Conservation (phyloP, 768 basidiomycete species). For the Lactifluus volemus region DNA sequence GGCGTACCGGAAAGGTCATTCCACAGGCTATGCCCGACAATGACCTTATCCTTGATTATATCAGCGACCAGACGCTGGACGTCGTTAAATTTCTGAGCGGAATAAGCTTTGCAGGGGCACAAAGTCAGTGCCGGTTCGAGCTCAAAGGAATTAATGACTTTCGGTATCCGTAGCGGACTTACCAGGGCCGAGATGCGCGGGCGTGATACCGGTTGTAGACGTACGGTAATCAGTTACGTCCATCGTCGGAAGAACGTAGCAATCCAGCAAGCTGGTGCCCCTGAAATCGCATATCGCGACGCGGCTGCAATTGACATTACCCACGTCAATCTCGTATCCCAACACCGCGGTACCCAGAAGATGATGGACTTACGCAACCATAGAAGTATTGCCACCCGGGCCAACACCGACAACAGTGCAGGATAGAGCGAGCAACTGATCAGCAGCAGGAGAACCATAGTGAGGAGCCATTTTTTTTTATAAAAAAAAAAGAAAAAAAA, state of each 20-base stretch:
- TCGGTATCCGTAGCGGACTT: constrained; percentile 13
- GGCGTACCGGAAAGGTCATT: constrained; percentile 65
- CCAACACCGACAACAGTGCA: constrained; percentile 61
- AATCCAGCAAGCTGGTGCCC: constrained; percentile 53
- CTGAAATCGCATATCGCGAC: constrained; percentile 31
- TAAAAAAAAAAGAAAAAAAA: constrained; percentile 5
- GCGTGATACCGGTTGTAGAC: constrained; percentile 47
- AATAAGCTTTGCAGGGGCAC: constrained; percentile 27
- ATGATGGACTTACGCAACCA: constrained; percentile 58
- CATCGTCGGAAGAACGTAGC: constrained; percentile 57
- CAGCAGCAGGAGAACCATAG: constrained; percentile 22
- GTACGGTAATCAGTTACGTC: constrained; percentile 69
- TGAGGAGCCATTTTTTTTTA: constrained; percentile 23
- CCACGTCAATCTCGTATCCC: neutral
- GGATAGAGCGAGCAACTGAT: constrained; percentile 51
- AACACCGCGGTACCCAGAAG: neutral
- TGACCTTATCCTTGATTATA: constrained; percentile 57
- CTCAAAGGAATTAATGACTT: neutral
- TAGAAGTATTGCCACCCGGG: constrained; percentile 70
- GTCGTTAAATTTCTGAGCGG: constrained; percentile 46
- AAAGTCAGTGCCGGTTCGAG: neutral
- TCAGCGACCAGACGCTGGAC: constrained; percentile 61
- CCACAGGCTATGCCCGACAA: constrained; percentile 76
- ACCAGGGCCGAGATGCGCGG: constrained; percentile 35
- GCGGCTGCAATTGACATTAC: constrained; percentile 28